phyloP scores from a whole-genome alignment of 176 grass and related monocot species.

The Eleusine indica region DNA sequence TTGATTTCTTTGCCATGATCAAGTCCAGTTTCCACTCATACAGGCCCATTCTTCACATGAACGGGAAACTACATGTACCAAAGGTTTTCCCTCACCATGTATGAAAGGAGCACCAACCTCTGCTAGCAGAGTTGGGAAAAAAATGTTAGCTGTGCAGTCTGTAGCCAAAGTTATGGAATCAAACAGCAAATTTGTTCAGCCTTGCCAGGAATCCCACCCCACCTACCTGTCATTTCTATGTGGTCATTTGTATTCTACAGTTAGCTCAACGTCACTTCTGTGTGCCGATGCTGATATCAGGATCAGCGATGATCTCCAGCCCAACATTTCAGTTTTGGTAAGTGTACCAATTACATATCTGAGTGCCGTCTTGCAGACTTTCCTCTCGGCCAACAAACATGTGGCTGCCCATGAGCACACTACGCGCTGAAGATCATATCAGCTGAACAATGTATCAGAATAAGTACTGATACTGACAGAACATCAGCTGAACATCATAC shows the following conservation, averaged over 20 bases:
- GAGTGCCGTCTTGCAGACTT: not conserved
- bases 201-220: constrained; percentile 13
- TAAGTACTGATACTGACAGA: constrained; percentile 31
- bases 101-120: constrained; percentile 33
- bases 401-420: constrained; percentile 16
- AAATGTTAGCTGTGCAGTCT: constrained; percentile 16
- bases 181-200: constrained; percentile 5
- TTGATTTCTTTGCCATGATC: constrained; percentile 29
- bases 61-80: constrained; percentile 12
- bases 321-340: constrained; percentile 21
- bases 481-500: constrained; percentile 47
- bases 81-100: constrained; percentile 22
- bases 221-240: constrained; percentile 13
- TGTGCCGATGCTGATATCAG: constrained; percentile 33
- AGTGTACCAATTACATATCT: constrained; percentile 25
- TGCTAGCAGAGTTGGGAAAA: constrained; percentile 16
- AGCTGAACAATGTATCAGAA: constrained; percentile 31
- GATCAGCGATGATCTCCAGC: constrained; percentile 40
- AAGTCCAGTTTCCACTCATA: constrained; percentile 24
- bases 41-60: constrained; percentile 28
- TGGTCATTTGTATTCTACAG: not conserved
- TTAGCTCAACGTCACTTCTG: not conserved
- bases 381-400: constrained; percentile 30
- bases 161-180: constrained; percentile 16
- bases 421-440: constrained; percentile 30